Percentiles rank a stretch among this genome's conserved stretches.
phyloP scores from a whole-genome alignment of 2,329 filamentous ascomycete genomes.

The Sporothrix brasiliensis region DNA sequence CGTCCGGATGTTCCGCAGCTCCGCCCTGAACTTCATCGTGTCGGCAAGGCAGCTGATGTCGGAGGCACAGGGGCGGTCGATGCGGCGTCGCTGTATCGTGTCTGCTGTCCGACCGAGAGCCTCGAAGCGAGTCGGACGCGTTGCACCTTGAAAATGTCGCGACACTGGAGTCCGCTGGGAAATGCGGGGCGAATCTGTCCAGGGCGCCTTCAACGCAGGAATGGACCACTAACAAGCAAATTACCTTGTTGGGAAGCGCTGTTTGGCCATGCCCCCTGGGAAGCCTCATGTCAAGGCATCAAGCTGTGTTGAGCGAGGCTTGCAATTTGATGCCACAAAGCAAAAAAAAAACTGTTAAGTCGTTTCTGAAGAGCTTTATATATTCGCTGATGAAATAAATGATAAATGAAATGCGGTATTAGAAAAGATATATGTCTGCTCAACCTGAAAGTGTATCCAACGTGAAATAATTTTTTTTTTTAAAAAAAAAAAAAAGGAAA shows the following conservation, averaged over 20 bases:
- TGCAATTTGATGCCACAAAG: neutral
- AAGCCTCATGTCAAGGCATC: neutral
- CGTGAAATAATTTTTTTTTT: no score
- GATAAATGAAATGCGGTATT: neutral
- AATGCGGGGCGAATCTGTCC: constrained; percentile 23
- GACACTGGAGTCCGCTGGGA: constrained; percentile 12
- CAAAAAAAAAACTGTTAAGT: neutral
- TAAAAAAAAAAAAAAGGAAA: neutral
- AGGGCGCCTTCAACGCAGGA: neutral
- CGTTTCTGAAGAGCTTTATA: neutral
- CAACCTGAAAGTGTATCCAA: no score
- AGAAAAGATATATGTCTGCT: no score
- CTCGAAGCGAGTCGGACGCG: constrained; percentile 15
- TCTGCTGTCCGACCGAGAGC: neutral
- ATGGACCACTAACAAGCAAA: constrained; percentile 26
- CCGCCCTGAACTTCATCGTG: constrained; percentile 49
- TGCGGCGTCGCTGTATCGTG: neutral
- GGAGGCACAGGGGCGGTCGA: neutral
- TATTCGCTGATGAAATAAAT: neutral
- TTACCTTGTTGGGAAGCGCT: constrained; percentile 31
- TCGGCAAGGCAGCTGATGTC: neutral
- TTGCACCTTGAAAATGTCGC: constrained; percentile 22
- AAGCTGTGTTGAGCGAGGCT: neutral
- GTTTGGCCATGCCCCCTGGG: neutral
- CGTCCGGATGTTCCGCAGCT: constrained; percentile 66